Evolutionary conservation across 148 eudicot species (phyloP).

Genomic region (Cornus controversa): DNA sequence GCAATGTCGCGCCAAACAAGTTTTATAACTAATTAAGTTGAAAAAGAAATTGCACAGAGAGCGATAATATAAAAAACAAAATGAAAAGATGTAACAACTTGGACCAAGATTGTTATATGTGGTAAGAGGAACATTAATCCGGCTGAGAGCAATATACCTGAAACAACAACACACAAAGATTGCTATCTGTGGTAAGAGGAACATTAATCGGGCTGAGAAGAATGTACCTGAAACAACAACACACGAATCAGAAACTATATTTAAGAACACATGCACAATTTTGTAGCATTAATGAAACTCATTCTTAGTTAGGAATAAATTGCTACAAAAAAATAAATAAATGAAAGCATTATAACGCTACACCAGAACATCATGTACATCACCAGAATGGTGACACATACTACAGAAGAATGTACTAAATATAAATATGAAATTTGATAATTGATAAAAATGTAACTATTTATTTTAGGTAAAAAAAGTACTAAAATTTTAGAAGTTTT

Average conservation of each 20-base stretch:
- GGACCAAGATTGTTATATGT: slow-evolving; percentile 29
- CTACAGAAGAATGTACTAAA: not conserved
- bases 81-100: slow-evolving; percentile 28
- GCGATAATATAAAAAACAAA: too few species aligned
- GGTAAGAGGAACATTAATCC: too few species aligned
- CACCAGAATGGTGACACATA: not conserved
- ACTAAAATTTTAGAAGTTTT: too few species aligned
- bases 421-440: too few species aligned
- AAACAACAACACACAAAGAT: too few species aligned
- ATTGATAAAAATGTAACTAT: too few species aligned
- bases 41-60: too few species aligned
- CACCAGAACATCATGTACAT: not conserved
- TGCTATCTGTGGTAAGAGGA: slow-evolving; percentile 27
- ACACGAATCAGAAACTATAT: slow-evolving; percentile 22
- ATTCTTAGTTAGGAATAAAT: not conserved
- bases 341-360: not conserved
- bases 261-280: not conserved
- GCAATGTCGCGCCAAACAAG: too few species aligned
- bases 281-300: not conserved
- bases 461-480: too few species aligned
- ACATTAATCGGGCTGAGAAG: slow-evolving; percentile 66
- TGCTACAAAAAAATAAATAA: not conserved
- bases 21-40: too few species aligned
- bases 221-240: slow-evolving; percentile 56
- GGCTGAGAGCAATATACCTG: too few species aligned